phyloP scores from a whole-genome alignment of 2,329 filamentous ascomycete species.

The Fusarium denticulatum region DNA sequence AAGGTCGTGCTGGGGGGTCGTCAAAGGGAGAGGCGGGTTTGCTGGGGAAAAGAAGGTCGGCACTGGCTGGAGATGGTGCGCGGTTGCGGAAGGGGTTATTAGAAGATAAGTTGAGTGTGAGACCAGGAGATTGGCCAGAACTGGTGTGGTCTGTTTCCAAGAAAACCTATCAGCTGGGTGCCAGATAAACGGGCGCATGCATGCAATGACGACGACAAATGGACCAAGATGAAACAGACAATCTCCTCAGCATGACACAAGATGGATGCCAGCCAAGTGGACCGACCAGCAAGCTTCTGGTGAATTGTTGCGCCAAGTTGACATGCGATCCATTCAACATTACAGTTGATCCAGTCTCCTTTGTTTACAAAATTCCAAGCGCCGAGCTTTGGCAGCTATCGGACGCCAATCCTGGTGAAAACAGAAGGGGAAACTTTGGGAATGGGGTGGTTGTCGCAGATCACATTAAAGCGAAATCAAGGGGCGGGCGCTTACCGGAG shows the following conservation, averaged over 20 bases:
- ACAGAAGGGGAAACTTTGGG: conserved; percentile 31
- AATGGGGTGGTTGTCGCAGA: conserved; percentile 40
- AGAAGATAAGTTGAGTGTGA: conserved; percentile 76
- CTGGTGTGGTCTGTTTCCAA: conserved; percentile 41
- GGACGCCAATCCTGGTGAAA: conserved; percentile 28
- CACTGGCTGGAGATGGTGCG: conserved; percentile 66
- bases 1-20: conserved; percentile 67
- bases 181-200: conserved; percentile 44
- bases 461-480: conserved; percentile 45
- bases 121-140: conserved; percentile 49
- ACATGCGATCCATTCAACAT: conserved; percentile 32
- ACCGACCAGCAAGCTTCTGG: conserved; percentile 34
- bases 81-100: conserved; percentile 86
- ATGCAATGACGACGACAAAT: conserved; percentile 45
- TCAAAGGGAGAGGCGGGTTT: conserved; percentile 67
- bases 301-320: conserved; percentile 43
- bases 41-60: conserved; percentile 48
- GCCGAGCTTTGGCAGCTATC: conserved; percentile 33
- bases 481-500: conserved; percentile 44
- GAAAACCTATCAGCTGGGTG: conserved; percentile 39
- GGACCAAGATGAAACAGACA: conserved; percentile 45
- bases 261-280: conserved; percentile 43
- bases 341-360: conserved; percentile 34
- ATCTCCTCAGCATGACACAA: conserved; percentile 48
- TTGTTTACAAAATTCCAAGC: conserved; percentile 37